phyloP scores from a whole-genome alignment of 78 protist species.

The Dictyostelium citrinum region DNA sequence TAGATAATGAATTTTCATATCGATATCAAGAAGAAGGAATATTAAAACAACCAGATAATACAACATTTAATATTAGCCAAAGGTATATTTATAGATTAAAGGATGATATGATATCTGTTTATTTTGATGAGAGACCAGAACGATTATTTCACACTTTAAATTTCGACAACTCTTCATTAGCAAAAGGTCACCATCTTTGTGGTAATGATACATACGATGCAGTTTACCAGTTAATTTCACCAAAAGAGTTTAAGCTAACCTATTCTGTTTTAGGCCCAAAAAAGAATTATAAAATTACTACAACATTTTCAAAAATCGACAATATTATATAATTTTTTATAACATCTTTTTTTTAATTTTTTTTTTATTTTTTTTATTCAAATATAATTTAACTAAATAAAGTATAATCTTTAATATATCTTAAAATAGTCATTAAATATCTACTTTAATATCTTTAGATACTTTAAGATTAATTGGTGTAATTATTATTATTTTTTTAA shows the following conservation, averaged over 20 bases:
- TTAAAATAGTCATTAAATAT: too few species aligned
- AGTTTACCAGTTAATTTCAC: not conserved
- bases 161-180: not conserved
- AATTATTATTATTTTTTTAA: too few species aligned
- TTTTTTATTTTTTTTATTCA: too few species aligned
- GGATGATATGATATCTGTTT: slow-evolving; percentile 26
- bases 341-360: too few species aligned
- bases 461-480: too few species aligned
- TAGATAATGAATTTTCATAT: not conserved
- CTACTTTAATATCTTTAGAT: too few species aligned
- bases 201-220: slow-evolving; percentile 19
- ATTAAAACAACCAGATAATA: not conserved
- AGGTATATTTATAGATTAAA: slow-evolving; percentile 7
- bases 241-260: slow-evolving; percentile 2
- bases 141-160: slow-evolving; percentile 32
- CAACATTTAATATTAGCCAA: not conserved
- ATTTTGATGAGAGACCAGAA: slow-evolving; percentile 29
- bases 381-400: too few species aligned
- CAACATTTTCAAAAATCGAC: slow-evolving; percentile 2
- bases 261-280: slow-evolving; percentile 48
- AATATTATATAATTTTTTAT: too few species aligned
- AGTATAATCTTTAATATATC: too few species aligned
- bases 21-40: slow-evolving; percentile 46
- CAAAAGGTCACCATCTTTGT: slow-evolving; percentile 65
- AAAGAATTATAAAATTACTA: slow-evolving; percentile 38